These are phyloP conservation scores for Lasiosphaeria miniovina DNA, from an alignment of 495 filamentous ascomycete species.

Conservation along the genomic window DNA sequence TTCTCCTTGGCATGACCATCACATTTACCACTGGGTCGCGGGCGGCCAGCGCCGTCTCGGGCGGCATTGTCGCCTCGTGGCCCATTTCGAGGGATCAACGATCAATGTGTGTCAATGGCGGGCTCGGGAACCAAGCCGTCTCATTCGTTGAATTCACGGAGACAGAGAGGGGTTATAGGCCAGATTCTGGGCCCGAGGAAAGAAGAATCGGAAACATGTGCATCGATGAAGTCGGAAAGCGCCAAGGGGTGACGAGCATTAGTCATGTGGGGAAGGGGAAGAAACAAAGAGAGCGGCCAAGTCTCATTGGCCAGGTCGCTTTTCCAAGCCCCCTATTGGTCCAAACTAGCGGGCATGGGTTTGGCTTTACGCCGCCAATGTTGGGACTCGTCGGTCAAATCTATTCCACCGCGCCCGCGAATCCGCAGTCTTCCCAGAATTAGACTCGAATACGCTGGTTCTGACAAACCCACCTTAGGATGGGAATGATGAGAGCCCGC, in stretches of 20 bases:
- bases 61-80: too few species aligned
- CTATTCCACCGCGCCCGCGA: background rate
- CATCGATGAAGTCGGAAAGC: background rate
- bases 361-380: background rate
- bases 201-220: background rate
- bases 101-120: background rate
- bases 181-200: background rate
- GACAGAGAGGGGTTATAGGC: background rate
- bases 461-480: too few species aligned
- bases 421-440: background rate
- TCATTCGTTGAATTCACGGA: background rate
- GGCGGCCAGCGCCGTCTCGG: too few species aligned
- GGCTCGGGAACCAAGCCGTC: background rate
- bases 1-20: background rate
- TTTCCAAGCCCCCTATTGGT: background rate
- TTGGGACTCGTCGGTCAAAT: background rate
- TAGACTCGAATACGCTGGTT: too few species aligned
- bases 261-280: background rate
- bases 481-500: too few species aligned
- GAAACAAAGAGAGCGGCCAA: background rate
- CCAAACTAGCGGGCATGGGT: background rate
- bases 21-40: background rate
- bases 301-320: slow-evolving; percentile 1
- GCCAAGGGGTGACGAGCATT: background rate
- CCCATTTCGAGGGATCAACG: too few species aligned